Percentiles rank a stretch among this genome's conserved stretches.
Conservation (phyloP, 352 stramenopile species). For the Elongisporangium prolatum region DNA sequence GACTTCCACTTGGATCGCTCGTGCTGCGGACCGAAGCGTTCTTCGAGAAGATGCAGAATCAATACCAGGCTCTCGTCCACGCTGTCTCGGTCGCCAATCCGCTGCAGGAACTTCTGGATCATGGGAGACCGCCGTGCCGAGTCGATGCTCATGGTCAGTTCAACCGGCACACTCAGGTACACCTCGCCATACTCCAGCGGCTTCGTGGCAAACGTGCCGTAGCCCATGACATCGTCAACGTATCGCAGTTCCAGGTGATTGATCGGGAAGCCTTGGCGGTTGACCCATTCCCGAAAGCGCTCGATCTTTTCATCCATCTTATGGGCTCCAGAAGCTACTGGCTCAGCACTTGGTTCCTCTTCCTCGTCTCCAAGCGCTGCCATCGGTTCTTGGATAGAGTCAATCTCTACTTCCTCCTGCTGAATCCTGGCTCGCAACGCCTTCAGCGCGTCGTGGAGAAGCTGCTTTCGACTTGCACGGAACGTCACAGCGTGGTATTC, state of each 20-base stretch:
- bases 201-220: slow-evolving; percentile 60
- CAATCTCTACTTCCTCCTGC: not conserved
- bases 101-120: slow-evolving; percentile 25
- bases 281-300: slow-evolving; percentile 49
- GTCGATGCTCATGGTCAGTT: slow-evolving; percentile 62
- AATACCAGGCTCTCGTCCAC: slow-evolving; percentile 55
- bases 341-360: not conserved
- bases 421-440: slow-evolving; percentile 9
- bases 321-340: not conserved
- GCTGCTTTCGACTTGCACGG: slow-evolving; percentile 45
- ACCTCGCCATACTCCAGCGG: slow-evolving; percentile 41
- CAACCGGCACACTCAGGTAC: slow-evolving; percentile 78
- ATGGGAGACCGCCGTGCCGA: slow-evolving; percentile 48
- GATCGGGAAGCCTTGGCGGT: slow-evolving; percentile 20
- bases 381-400: slow-evolving; percentile 1
- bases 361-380: not conserved
- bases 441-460: slow-evolving; percentile 24
- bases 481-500: slow-evolving; percentile 31
- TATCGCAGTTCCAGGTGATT: slow-evolving; percentile 60
- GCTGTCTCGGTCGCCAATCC: slow-evolving; percentile 8
- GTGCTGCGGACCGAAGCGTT: slow-evolving; percentile 55
- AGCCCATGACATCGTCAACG: slow-evolving; percentile 44
- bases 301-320: slow-evolving; percentile 11
- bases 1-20: slow-evolving; percentile 62
- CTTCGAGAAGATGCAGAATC: slow-evolving; percentile 76